phyloP scores from a whole-genome alignment of 352 stramenopile genomes.

The Phytophthora fragariaefolia region DNA sequence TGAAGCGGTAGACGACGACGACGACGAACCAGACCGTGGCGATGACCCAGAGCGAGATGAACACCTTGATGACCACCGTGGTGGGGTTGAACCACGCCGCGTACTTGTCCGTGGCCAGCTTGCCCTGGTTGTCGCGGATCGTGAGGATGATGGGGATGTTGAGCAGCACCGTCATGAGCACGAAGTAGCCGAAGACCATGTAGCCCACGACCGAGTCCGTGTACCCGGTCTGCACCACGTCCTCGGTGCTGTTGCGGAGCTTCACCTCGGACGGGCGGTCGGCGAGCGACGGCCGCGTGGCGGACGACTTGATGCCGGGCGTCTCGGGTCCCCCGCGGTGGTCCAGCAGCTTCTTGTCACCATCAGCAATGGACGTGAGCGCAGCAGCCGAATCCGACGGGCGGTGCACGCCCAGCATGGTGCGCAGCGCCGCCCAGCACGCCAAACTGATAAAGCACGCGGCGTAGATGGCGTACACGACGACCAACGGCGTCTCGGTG shows the following conservation, averaged over 20 bases:
- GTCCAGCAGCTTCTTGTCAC: conserved; percentile 64
- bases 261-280: conserved; percentile 55
- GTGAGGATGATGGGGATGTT: conserved; percentile 62
- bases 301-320: conserved; percentile 39
- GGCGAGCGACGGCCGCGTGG: conserved; percentile 44
- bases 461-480: conserved; percentile 62
- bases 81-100: conserved; percentile 58
- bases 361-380: conserved; percentile 38
- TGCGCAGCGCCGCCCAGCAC: conserved; percentile 39
- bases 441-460: conserved; percentile 43
- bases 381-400: conserved; percentile 15
- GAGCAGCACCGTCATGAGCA: conserved; percentile 58
- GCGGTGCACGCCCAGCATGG: conserved; percentile 20
- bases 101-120: conserved; percentile 52
- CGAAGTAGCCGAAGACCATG: conserved; percentile 65
- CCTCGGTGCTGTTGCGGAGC: conserved; percentile 51
- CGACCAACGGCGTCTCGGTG: conserved; percentile 52
- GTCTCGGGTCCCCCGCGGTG: conserved; percentile 62
- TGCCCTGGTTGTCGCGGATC: conserved; percentile 65
- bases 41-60: conserved; percentile 68
- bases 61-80: conserved; percentile 64
- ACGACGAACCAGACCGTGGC: conserved; percentile 54
- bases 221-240: conserved; percentile 61
- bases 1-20: conserved; percentile 50
- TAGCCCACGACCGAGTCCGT: conserved; percentile 48